Conservation (phyloP, 106 monocot genomes). For the Dendrobium nobile region DNA sequence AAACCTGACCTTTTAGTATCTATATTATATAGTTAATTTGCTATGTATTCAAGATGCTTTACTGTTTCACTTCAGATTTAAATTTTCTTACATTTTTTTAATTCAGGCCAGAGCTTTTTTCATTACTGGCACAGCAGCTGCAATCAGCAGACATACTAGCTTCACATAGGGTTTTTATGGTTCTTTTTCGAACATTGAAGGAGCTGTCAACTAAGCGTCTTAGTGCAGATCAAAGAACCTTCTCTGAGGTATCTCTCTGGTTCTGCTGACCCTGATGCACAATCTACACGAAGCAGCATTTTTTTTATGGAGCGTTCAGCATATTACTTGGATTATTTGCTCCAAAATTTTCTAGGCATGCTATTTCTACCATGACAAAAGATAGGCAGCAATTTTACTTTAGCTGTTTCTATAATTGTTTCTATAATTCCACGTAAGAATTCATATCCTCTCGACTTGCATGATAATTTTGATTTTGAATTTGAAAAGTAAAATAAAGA, state of each 20-base stretch:
- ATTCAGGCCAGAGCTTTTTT: constrained; percentile 90
- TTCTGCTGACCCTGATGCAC: background rate
- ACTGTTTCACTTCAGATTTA: background rate
- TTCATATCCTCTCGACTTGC: too few species aligned
- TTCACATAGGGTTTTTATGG: constrained; percentile 84
- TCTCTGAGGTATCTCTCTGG: constrained; percentile 58
- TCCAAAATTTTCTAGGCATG: background rate
- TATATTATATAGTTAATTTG: background rate
- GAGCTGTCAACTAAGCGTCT: constrained; percentile 92
- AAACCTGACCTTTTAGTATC: background rate
- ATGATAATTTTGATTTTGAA: too few species aligned
- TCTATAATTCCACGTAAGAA: too few species aligned
- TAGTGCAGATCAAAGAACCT: constrained; percentile 64
- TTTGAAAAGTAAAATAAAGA: too few species aligned
- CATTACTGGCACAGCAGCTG: constrained; percentile 74
- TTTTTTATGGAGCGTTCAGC: background rate
- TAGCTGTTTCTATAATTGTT: too few species aligned
- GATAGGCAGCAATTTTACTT: too few species aligned
- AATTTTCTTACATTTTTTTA: constrained; percentile 2
- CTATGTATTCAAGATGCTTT: background rate
- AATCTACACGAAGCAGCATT: background rate
- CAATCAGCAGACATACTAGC: constrained; percentile 69
- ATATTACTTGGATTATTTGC: background rate
- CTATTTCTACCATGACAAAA: background rate
- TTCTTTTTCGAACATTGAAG: constrained; percentile 81